These are phyloP conservation scores for Poa pratensis DNA, from an alignment of 176 grass and related monocot species.

Conservation along the genomic window DNA sequence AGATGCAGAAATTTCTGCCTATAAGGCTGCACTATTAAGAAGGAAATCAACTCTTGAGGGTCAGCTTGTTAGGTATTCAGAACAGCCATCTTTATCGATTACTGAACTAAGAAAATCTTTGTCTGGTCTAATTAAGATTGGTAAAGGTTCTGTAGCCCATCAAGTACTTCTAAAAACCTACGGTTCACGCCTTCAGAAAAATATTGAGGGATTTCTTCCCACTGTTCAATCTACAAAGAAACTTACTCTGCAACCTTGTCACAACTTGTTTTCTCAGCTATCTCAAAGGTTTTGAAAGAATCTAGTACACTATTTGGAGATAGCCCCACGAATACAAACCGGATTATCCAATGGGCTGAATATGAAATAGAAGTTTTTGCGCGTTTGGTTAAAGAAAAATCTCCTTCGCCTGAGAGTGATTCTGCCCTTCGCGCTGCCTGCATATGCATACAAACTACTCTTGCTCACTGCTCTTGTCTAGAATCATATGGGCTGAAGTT, in stretches of 20 bases:
- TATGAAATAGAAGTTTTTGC: slow-evolving; percentile 86
- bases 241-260: slow-evolving; percentile 91
- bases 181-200: slow-evolving; percentile 71
- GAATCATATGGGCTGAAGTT: slow-evolving; percentile 83
- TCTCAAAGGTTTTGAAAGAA: slow-evolving; percentile 73
- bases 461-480: slow-evolving; percentile 76
- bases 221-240: slow-evolving; percentile 80
- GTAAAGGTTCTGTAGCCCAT: slow-evolving; percentile 83
- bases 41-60: slow-evolving; percentile 79
- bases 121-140: slow-evolving; percentile 76
- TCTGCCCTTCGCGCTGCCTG: slow-evolving; percentile 81
- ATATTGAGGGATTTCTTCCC: slow-evolving; percentile 77
- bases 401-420: slow-evolving; percentile 71
- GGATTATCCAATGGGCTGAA: slow-evolving; percentile 86
- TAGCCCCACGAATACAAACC: slow-evolving; percentile 59
- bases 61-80: slow-evolving; percentile 71
- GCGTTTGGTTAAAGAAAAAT: slow-evolving; percentile 89
- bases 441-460: slow-evolving; percentile 83
- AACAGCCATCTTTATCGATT: slow-evolving; percentile 77
- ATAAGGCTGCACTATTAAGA: slow-evolving; percentile 63
- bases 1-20: slow-evolving; percentile 59
- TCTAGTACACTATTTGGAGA: slow-evolving; percentile 77
- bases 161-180: slow-evolving; percentile 82
- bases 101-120: slow-evolving; percentile 71
- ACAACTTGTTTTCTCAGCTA: slow-evolving; percentile 89